Conservation (phyloP, 768 basidiomycete genomes). For the Cyathus striatus region DNA sequence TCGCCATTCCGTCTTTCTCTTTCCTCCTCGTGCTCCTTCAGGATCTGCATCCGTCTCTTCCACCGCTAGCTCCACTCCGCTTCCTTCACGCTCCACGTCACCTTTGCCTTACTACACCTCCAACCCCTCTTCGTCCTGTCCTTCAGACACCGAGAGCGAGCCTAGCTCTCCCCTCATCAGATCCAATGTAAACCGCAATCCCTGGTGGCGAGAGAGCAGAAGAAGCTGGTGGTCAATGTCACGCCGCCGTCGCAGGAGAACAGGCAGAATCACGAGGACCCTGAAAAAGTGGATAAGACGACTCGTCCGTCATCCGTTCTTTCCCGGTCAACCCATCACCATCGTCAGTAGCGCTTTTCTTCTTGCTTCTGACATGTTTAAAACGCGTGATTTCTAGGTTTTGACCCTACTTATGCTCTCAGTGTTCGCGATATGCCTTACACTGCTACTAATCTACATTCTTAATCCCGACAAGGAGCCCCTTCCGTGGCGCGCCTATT, state of each 20-base stretch:
- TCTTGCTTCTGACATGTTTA: not conserved
- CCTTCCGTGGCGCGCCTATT: conserved; percentile 92
- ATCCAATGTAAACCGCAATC: conserved; percentile 18
- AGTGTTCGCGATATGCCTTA: conserved; percentile 77
- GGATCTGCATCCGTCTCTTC: conserved; percentile 34
- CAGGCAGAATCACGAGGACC: conserved; percentile 39
- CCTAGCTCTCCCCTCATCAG: conserved; percentile 42
- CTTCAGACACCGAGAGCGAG: conserved; percentile 63
- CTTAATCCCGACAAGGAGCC: conserved; percentile 96
- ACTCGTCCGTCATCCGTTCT: conserved; percentile 66
- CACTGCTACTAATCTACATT: conserved; percentile 84
- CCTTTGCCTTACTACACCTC: conserved; percentile 51
- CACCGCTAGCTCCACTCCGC: conserved; percentile 43
- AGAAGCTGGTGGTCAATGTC: conserved; percentile 56
- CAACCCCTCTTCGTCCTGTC: conserved; percentile 44
- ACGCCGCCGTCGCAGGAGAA: conserved; percentile 48
- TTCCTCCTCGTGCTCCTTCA: conserved; percentile 28
- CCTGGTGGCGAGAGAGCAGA: conserved; percentile 39
- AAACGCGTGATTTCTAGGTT: conserved; percentile 13
- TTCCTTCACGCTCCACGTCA: conserved; percentile 58
- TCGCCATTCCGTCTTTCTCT: conserved; percentile 20
- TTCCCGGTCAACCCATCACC: conserved; percentile 76
- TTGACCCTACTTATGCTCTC: conserved; percentile 58
- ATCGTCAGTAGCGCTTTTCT: conserved; percentile 49
- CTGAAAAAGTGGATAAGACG: conserved; percentile 51